Evolutionary conservation across 257 asterid genomes (phyloP), one percentile per base, ranked within the genome.

Genomic region (Solanum dulcamara): DNA sequence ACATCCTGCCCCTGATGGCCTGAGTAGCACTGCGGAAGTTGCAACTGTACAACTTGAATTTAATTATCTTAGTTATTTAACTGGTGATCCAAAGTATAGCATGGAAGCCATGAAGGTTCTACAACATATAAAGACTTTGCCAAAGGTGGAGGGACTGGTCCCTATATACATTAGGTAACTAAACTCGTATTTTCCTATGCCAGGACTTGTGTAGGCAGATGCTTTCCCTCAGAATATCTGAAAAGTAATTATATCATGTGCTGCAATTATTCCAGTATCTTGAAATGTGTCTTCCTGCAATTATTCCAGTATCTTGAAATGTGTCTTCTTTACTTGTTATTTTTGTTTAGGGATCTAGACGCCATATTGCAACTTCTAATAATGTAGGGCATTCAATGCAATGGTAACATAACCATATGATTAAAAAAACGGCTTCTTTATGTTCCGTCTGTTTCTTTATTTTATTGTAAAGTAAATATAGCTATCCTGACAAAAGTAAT

Each of bases 11-110:
- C 98, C 98, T 26, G 98, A 93, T 90, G 98, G 99, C 83, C 85
- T 92, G 83, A 97, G 99, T 91, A 95, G 98, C 92, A 97, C 99
- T 20, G 94, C 99, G 1, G 98, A 97, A 91, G 98, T 86, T 88
- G 92, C 98, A 51, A 92, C 94, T 70, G 83, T 97, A 88, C 99
- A 97, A 92, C 95, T 97, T 79, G 99, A 97, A 90, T 97, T 97
- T 89, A 95, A 94, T 91, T 94, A 94, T 88, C 96, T 97, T 86
- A 95, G 99, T 90, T 84, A 57, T 87, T 89, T 97, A 88, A 92
- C 92, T 87, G 97, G 98, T 59, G 94, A 97, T 84, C 93, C 97
- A 38, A 95, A 95, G 89, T 97, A 95, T 67, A 84, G 92, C 64
- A 26, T 81, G 84, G 97, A 97, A 92, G 89, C 98, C 86, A 97